Base-by-base conservation (phyloP, 2,329 filamentous ascomycete species). In the Gliomastix tumulicola region DNA sequence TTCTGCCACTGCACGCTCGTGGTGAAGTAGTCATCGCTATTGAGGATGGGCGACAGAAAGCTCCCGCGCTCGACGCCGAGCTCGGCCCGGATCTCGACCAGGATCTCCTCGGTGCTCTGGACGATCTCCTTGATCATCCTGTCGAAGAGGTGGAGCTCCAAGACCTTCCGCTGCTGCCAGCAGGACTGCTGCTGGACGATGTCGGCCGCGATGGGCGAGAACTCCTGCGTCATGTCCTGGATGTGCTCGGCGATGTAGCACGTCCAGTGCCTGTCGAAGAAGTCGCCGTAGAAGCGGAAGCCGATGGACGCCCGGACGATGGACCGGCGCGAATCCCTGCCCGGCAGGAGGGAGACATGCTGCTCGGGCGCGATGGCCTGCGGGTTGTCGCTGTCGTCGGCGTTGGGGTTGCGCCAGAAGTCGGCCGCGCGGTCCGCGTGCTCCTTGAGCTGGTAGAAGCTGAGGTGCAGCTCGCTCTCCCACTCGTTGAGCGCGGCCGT, bases 191-290 rank as follows among this genome's bases (percentile, higher is more conserved):
- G n/a, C n/a, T n/a, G n/a, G n/a, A n/a, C n/a, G n/a, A n/a, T n/a
- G n/a, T n/a, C n/a, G n/a, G n/a, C n/a, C n/a, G n/a, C n/a, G n/a
- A n/a, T n/a, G n/a, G n/a, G n/a, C n/a, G n/a, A n/a, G n/a, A n/a
- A n/a, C n/a, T n/a, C n/a, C n/a, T n/a, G n/a, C n/a, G n/a, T n/a
- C n/a, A n/a, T n/a, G n/a, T n/a, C n/a, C 16, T 2, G 21, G 8
- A 18, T 16, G 22, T 35, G 18, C 20, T 30, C 21, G 11, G 13
- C 16, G 7, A 16, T n/a, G 18, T 35, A 22, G 22, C 34, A 30
- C n/a, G 34, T 35, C 34, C 34, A 35, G 23, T 35, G 19, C 12
- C 23, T 20, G 22, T 35, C 34, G 19, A 35, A 35, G 13, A 30
- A 35, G 22, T 35, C 34, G 11, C 34, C 34, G 2, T 4, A 27